phyloP scores from a whole-genome alignment of 192 early-diverging fungal genomes.

The Hyaloraphidium curvatum region DNA sequence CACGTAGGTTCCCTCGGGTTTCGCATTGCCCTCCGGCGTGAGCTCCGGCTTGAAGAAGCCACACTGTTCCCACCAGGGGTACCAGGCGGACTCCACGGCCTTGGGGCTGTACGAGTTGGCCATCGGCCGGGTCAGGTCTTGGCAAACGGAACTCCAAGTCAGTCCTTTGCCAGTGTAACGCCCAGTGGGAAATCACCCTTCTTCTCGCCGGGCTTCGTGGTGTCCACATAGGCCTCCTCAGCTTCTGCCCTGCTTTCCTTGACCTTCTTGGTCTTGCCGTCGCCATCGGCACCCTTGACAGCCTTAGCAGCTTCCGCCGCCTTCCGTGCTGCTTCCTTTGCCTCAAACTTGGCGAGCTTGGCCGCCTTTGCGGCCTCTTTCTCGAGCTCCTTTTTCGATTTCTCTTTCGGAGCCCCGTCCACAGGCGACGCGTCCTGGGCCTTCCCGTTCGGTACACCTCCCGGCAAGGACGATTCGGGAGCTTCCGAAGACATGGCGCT shows the following conservation, averaged over 20 bases:
- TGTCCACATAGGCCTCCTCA: conserved; percentile 51
- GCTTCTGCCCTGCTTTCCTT: conserved; percentile 32
- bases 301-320: not conserved
- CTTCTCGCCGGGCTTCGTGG: conserved; percentile 72
- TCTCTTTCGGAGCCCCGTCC: no score
- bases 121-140: conserved; percentile 54
- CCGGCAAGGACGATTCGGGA: no score
- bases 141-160: not conserved
- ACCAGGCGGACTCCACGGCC: conserved; percentile 90
- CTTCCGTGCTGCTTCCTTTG: conserved; percentile 60
- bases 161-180: not conserved
- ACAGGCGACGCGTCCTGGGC: no score
- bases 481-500: no score
- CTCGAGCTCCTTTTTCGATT: conserved; percentile 11
- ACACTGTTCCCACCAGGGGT: conserved; percentile 91
- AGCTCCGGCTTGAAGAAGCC: conserved; percentile 65
- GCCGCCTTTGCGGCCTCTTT: conserved; percentile 83
- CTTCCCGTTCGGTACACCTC: no score
- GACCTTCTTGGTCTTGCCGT: conserved; percentile 24
- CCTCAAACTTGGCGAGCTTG: conserved; percentile 82
- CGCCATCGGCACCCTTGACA: not conserved
- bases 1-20: conserved; percentile 15
- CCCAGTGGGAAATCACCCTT: conserved; percentile 28
- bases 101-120: conserved; percentile 67
- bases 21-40: not conserved